Base-by-base conservation (phyloP, 192 early-diverging fungal genomes). In the Allomyces macrogynus region DNA sequence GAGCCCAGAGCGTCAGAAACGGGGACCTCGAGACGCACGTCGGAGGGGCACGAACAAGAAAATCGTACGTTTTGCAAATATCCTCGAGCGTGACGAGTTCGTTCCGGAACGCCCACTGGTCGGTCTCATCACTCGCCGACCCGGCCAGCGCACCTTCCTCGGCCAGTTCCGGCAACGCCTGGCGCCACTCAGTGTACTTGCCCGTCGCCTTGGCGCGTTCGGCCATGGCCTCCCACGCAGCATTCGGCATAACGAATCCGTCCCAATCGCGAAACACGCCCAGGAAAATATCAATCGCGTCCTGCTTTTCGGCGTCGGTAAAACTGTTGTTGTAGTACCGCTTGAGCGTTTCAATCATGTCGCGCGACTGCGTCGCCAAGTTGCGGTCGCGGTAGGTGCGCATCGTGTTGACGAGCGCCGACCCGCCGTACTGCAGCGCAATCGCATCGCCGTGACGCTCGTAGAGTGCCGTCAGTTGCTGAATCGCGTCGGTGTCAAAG, bases 361-460 rank as follows among this genome's bases (percentile, higher is more conserved):
- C 95, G 40, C 95, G 76, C 44, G 90, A 89, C 66, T 99, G 92
- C 1, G 91, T 89, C 92, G 90, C 93, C 65, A 88, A 86, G 62
- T 87, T 91, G 64, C 91, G 92, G 67, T 93, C 89, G 22, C 93
- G 80, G 71, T 99, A 99, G 0, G 95, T 92, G 70, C 95, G 91
- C 79, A 99, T 93, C 2, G 93, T 97, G 70, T 97, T 99, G 23
- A 99, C 95, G 44, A 99, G 75, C 74, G 95, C 91, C 22, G 93
- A 96, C 16, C 95, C 95, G 64, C 95, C 93, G 70, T 99, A 99
- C 74, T 89, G 87, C 5, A 92, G 72, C 1, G 89, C 90, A 63
- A 99, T 95, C 7, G 95, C 95, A 67, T 99, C 92, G 25, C 95
- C 95, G 71, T 97, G 87, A 64, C 92, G 91, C 64, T 97, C 92